Evolutionary conservation across 257 asterid species (phyloP).

Genomic region (Solanum commersonii): DNA sequence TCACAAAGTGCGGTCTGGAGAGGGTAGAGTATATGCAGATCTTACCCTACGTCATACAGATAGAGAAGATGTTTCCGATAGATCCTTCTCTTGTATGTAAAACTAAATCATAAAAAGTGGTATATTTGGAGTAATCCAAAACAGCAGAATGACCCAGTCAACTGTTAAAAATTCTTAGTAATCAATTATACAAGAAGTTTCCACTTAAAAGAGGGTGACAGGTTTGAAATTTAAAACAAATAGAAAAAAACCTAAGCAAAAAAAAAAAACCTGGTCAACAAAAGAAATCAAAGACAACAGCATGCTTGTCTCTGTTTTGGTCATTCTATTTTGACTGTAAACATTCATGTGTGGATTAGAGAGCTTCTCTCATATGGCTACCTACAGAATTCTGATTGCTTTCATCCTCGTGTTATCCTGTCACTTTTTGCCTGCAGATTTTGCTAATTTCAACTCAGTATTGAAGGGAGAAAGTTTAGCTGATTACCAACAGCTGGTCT

Average conservation of each 20-base stretch:
- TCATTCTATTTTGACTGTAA: not conserved
- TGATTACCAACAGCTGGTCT: constrained; percentile 1
- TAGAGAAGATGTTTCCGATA: not conserved
- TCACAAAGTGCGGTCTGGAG: not conserved
- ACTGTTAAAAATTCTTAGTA: not conserved
- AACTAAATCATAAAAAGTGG: not conserved
- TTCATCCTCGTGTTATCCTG: not conserved
- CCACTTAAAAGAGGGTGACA: not conserved
- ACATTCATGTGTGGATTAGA: not conserved
- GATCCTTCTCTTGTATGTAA: not conserved
- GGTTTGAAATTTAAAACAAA: not conserved
- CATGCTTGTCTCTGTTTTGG: not conserved
- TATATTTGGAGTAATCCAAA: not conserved
- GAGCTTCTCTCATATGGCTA: not conserved
- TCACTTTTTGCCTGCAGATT: not conserved
- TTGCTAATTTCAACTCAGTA: not conserved
- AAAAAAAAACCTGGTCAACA: not conserved
- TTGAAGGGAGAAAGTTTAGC: not conserved
- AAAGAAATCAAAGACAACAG: not conserved
- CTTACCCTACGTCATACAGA: not conserved
- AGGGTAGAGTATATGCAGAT: not conserved
- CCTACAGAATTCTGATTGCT: not conserved
- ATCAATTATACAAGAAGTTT: not conserved
- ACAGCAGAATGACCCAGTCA: not conserved
- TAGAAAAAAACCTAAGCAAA: not conserved